These are phyloP conservation scores for Pseudogymnoascus sp. DNA, from an alignment of 2,329 filamentous ascomycete genomes.

Conservation along the genomic window DNA sequence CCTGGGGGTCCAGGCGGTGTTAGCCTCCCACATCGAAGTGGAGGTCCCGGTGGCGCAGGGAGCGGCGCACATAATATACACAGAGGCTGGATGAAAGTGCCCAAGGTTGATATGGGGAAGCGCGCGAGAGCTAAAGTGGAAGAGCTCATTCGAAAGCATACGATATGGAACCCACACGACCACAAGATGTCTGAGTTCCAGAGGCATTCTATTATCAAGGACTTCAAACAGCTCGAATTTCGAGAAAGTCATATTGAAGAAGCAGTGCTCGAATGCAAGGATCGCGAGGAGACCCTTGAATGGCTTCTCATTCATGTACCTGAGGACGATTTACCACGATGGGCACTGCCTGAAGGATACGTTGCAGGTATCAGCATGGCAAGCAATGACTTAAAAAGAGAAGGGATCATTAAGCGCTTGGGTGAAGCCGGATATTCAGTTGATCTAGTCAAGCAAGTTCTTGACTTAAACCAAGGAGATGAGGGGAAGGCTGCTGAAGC, in stretches of 20 bases:
- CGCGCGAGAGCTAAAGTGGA: constrained; percentile 74
- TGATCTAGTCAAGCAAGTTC: constrained; percentile 72
- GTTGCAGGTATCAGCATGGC: constrained; percentile 82
- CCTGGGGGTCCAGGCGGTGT: constrained; percentile 45
- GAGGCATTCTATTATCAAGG: constrained; percentile 56
- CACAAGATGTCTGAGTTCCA: constrained; percentile 54
- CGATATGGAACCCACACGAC: constrained; percentile 79
- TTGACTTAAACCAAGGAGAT: constrained; percentile 62
- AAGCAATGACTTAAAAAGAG: constrained; percentile 70
- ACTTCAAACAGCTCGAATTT: constrained; percentile 74
- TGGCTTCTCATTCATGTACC: constrained; percentile 96
- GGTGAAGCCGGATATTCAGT: constrained; percentile 75
- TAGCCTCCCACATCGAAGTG: constrained; percentile 43
- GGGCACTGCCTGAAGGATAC: constrained; percentile 88
- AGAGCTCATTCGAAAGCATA: constrained; percentile 65
- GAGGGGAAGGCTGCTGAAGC: constrained; percentile 70
- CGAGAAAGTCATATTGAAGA: constrained; percentile 84
- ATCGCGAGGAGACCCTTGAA: constrained; percentile 84
- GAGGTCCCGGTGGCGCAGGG: constrained; percentile 31
- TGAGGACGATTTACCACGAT: constrained; percentile 88
- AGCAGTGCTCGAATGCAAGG: constrained; percentile 78
- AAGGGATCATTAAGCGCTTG: constrained; percentile 75
- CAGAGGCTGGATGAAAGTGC: constrained; percentile 74
- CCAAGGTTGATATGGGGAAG: constrained; percentile 88
- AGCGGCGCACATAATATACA: constrained; percentile 33